Conservation (phyloP, 2,329 filamentous ascomycete genomes). For the Fusarium odoratissimum region DNA sequence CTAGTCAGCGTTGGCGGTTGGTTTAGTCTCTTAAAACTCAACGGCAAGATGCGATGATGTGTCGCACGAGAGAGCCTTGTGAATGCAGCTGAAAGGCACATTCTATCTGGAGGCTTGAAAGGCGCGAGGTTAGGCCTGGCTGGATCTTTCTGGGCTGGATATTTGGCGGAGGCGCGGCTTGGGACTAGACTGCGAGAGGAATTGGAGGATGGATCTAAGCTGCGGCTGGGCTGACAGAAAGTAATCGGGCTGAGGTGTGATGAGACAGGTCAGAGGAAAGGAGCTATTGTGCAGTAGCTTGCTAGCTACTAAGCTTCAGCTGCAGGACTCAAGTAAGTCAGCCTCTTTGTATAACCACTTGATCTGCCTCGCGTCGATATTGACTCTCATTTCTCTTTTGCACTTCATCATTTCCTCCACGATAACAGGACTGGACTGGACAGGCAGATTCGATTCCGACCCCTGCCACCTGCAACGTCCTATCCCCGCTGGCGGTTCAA, state of each 20-base stretch:
- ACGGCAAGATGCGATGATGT: not conserved
- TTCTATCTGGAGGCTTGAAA: slow-evolving; percentile 25
- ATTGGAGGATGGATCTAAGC: slow-evolving; percentile 26
- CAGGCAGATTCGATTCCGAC: not conserved
- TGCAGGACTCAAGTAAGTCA: not conserved
- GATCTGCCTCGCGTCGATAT: slow-evolving; percentile 1
- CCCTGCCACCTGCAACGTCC: slow-evolving; percentile 2
- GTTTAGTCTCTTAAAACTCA: not conserved
- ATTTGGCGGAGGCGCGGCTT: slow-evolving; percentile 38
- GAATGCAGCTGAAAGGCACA: slow-evolving; percentile 9
- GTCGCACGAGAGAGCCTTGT: slow-evolving; percentile 4
- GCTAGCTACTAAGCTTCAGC: not conserved
- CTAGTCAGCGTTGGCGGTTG: slow-evolving; percentile 11
- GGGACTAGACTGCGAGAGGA: slow-evolving; percentile 29
- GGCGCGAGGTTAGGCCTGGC: slow-evolving; percentile 31
- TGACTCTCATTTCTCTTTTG: slow-evolving; percentile 12
- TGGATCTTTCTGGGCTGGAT: slow-evolving; percentile 36
- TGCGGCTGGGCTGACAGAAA: slow-evolving; percentile 38
- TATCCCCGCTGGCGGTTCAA: slow-evolving; percentile 24
- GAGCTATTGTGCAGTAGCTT: not conserved
- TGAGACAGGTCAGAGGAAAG: not conserved
- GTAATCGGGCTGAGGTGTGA: slow-evolving; percentile 26
- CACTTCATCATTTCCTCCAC: slow-evolving; percentile 11
- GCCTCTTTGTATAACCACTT: slow-evolving; percentile 9
- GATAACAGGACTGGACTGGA: not conserved